These are phyloP conservation scores for Fusarium sacchari DNA, from an alignment of 2,329 filamentous ascomycete genomes.

Conservation along the genomic window DNA sequence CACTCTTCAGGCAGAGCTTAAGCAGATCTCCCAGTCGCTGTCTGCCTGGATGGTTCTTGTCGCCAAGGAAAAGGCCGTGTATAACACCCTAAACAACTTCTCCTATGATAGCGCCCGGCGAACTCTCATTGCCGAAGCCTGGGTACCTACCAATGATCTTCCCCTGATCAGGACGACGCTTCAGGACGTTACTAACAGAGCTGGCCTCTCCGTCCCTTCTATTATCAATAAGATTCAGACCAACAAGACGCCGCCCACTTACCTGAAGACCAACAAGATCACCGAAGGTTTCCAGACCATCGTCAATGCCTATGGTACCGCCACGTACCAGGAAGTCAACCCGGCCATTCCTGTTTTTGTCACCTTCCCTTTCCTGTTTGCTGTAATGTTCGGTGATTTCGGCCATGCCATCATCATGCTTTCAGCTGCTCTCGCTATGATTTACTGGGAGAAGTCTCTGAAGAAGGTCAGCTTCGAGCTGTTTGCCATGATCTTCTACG, in stretches of 20 bases:
- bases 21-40: constrained; percentile 90
- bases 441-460: constrained; percentile 92
- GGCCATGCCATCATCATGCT: constrained; percentile 94
- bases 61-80: constrained; percentile 98
- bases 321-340: constrained; percentile 97
- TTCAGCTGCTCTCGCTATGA: constrained; percentile 85
- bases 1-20: constrained; percentile 91
- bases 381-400: constrained; percentile 99
- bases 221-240: constrained; percentile 98
- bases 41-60: constrained; percentile 98
- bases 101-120: constrained; percentile 96
- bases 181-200: constrained; percentile 95
- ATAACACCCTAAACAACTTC: constrained; percentile 93
- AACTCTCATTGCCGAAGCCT: constrained; percentile 96
- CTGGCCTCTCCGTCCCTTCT: constrained; percentile 94
- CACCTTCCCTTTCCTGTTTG: constrained; percentile 99
- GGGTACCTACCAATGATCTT: constrained; percentile 93
- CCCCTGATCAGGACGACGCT: constrained; percentile 90
- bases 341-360: constrained; percentile 94
- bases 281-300: constrained; percentile 99
- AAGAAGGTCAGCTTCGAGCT: constrained; percentile 94
- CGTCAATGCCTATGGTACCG: constrained; percentile 97
- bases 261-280: constrained; percentile 98
- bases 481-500: constrained; percentile 98
- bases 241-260: constrained; percentile 96